Evolutionary conservation across 2,329 filamentous ascomycete genomes (phyloP).

Genomic region (Malbranchea zuffiana): DNA sequence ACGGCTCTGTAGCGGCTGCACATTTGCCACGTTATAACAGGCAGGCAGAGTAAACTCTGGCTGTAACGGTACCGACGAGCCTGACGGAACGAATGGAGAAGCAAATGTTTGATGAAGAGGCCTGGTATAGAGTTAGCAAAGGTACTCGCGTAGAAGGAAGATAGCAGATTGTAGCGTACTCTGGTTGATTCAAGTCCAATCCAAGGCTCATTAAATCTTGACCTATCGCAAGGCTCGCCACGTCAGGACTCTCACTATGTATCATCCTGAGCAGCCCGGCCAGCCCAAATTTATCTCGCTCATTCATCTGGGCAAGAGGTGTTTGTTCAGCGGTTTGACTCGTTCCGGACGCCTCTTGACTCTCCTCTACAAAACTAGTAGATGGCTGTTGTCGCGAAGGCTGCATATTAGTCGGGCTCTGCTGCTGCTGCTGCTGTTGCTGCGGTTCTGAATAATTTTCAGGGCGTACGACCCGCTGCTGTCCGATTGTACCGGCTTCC

Average conservation of each 20-base stretch:
- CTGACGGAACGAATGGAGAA: slow-evolving; percentile 50
- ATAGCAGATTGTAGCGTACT: slow-evolving; percentile 35
- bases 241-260: slow-evolving; percentile 43
- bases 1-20: slow-evolving; percentile 49
- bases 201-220: slow-evolving; percentile 55
- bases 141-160: background rate
- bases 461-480: slow-evolving; percentile 20
- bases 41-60: slow-evolving; percentile 53
- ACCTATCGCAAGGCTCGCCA: slow-evolving; percentile 47
- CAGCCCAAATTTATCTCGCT: slow-evolving; percentile 50
- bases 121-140: slow-evolving; percentile 27
- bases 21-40: slow-evolving; percentile 56
- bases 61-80: slow-evolving; percentile 47
- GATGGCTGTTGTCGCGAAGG: slow-evolving; percentile 25
- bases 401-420: slow-evolving; percentile 20
- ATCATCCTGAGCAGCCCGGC: slow-evolving; percentile 50
- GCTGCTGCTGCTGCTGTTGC: too few species aligned
- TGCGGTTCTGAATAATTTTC: slow-evolving; percentile 28
- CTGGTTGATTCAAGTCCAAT: slow-evolving; percentile 51
- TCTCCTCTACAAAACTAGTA: slow-evolving; percentile 14
- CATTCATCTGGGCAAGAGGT: slow-evolving; percentile 46
- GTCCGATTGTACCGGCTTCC: slow-evolving; percentile 25
- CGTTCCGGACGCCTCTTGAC: slow-evolving; percentile 8
- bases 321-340: slow-evolving; percentile 10
- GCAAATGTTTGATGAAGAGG: slow-evolving; percentile 54